Conservation (phyloP, 768 basidiomycete genomes). For the Suillus sp. region DNA sequence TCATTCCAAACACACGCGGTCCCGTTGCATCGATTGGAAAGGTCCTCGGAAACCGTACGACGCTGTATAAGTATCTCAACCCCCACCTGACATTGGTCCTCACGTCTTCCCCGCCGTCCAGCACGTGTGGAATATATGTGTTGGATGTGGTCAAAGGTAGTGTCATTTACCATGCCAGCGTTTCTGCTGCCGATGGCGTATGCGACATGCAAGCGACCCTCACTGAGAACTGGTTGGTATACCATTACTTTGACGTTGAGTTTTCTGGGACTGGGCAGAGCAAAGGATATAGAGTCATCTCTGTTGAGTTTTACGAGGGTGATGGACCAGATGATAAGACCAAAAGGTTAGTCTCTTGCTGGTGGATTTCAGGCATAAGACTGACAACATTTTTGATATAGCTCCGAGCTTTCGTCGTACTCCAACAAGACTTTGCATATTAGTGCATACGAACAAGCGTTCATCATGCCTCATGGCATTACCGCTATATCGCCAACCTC, state of each 20-base stretch:
- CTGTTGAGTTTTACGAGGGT: conserved; percentile 90
- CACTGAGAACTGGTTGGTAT: conserved; percentile 92
- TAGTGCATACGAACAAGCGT: conserved; percentile 68
- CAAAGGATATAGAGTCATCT: conserved; percentile 74
- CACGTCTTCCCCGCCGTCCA: conserved; percentile 41
- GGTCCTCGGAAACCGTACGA: conserved; percentile 84
- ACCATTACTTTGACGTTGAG: conserved; percentile 76
- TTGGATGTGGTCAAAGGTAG: conserved; percentile 82
- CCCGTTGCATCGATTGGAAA: conserved; percentile 79
- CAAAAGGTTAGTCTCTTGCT: conserved; percentile 51
- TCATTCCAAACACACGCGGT: conserved; percentile 50
- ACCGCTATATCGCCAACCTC: conserved; percentile 72
- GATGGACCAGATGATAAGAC: conserved; percentile 64
- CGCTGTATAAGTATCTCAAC: conserved; percentile 94
- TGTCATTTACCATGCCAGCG: conserved; percentile 62
- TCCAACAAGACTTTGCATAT: conserved; percentile 56
- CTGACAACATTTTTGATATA: conserved; percentile 22
- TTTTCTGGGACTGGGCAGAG: conserved; percentile 45
- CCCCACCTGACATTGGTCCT: conserved; percentile 71
- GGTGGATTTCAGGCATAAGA: conserved; percentile 21
- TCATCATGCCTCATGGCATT: conserved; percentile 67
- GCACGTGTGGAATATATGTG: conserved; percentile 67
- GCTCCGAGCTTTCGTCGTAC: conserved; percentile 56
- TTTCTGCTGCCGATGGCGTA: conserved; percentile 46
- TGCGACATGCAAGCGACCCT: conserved; percentile 73